A percentile compares a stretch with the other conserved stretches of the same genome.
phyloP scores from a whole-genome alignment of 108 stramenopile species.

The Aurantiochytrium sp. region DNA sequence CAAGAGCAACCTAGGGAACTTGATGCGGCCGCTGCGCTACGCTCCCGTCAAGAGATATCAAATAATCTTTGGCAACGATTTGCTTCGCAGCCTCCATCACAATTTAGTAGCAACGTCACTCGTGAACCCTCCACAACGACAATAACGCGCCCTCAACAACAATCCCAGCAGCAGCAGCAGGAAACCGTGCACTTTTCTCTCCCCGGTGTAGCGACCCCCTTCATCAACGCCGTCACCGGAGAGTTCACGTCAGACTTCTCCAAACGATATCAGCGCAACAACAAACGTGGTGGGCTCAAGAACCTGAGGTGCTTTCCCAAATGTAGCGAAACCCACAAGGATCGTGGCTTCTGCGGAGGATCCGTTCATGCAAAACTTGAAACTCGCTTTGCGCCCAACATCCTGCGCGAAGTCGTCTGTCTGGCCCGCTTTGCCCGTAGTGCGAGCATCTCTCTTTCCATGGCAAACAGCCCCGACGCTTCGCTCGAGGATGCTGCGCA shows the following conservation, averaged over 20 bases:
- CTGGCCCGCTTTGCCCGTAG: background rate
- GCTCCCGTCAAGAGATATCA: no score
- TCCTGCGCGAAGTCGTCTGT: background rate
- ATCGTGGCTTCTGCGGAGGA: background rate
- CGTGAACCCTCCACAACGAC: no score
- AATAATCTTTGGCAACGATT: no score
- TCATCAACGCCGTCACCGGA: background rate
- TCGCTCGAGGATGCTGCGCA: background rate
- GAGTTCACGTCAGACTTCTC: background rate
- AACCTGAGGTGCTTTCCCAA: background rate
- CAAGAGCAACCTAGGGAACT: no score
- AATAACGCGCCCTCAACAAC: no score
- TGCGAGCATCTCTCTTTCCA: background rate
- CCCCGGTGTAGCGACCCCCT: no score
- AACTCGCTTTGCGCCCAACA: background rate
- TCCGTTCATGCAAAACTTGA: background rate
- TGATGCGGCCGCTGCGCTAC: no score
- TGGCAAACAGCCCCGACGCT: background rate
- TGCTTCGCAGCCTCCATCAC: no score
- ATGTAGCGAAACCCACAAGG: background rate
- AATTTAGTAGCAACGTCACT: no score
- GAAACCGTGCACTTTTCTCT: no score
- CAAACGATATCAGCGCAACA: background rate
- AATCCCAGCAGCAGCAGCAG: no score
- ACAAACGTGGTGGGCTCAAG: background rate